Evolutionary conservation across 768 basidiomycete genomes (phyloP), one percentile per base, ranked within the genome.

Genomic region (Termitomyces eurrhizus): DNA sequence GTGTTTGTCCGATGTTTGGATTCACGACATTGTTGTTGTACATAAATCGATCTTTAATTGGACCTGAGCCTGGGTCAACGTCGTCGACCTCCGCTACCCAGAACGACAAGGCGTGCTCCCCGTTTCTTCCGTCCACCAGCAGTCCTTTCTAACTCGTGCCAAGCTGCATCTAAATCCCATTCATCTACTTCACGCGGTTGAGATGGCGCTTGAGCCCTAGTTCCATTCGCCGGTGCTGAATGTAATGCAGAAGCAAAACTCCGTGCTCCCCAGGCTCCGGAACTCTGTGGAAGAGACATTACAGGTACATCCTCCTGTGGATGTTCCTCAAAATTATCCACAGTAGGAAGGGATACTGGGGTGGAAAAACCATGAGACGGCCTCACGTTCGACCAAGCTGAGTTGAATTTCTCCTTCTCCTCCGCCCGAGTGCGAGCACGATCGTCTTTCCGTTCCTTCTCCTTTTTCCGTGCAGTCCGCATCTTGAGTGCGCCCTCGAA

Each of bases 401-500:
- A 45, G 14, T 56, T 65, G 41, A 68, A 92, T 57, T 78, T 72
- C 66, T 90, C 92, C 64, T 77, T 79, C 68, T 89, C 88, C 74
- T 98, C 95, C 29, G 90, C 91, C 16, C 84, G 79, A 1, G 77
- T 77, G 54, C 87, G 87, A 2, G 95, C 95, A 50, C 87, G 82
- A 70, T 98, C 94, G 68, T 98, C 96, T 70, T 88, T 92, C 70
- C 83, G 80, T 54, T 80, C 87, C 75, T 91, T 92, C 73, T 96
- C 93, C 71, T 86, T 86, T 65, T 93, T 80, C 64, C 89, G 82
- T 11, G 82, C 70, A 1, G 86, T 80, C 35, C 96, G 86, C 74
- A 84, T 82, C 74, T 85, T 89, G 58, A 99, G 78, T 35, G 92
- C 83, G 2, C 83, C 84, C 68, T 95, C 93, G 66, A 97, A 99